Conservation (phyloP, 371 early-diverging fungal species). For the Mucor mucedo region DNA sequence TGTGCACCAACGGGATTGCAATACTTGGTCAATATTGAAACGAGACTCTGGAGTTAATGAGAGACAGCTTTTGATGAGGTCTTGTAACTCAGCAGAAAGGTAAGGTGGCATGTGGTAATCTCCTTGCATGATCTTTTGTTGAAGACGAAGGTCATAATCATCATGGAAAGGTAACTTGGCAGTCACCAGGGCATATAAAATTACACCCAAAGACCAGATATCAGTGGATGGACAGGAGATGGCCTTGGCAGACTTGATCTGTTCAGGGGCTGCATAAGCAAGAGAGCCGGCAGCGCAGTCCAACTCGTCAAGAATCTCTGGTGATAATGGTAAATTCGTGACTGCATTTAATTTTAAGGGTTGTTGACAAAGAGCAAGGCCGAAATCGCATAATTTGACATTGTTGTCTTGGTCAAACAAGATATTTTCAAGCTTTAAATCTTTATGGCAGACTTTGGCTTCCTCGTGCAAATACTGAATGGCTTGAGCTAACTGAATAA, state of each 20-base stretch:
- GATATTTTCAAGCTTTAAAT: slow-evolving; percentile 92
- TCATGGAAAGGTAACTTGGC: slow-evolving; percentile 77
- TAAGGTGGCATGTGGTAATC: slow-evolving; percentile 45
- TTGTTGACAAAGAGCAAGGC: slow-evolving; percentile 65
- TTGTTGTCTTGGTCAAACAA: slow-evolving; percentile 51
- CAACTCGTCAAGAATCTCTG: slow-evolving; percentile 15
- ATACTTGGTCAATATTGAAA: slow-evolving; percentile 23
- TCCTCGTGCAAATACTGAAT: slow-evolving; percentile 80
- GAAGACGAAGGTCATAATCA: slow-evolving; percentile 72
- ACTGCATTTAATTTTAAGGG: slow-evolving; percentile 13
- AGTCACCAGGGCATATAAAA: slow-evolving; percentile 72
- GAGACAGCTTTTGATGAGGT: slow-evolving; percentile 28
- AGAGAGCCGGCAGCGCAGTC: slow-evolving; percentile 65
- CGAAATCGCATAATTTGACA: slow-evolving; percentile 89
- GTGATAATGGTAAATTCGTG: slow-evolving; percentile 22
- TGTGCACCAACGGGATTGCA: slow-evolving; percentile 30
- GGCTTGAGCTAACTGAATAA: slow-evolving; percentile 74
- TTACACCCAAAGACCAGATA: slow-evolving; percentile 83
- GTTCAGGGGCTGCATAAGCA: slow-evolving; percentile 80
- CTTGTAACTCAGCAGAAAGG: slow-evolving; percentile 18
- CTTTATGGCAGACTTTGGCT: slow-evolving; percentile 78
- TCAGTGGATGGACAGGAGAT: slow-evolving; percentile 62
- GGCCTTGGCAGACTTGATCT: slow-evolving; percentile 48
- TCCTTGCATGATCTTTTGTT: slow-evolving; percentile 61
- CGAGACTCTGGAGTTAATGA: slow-evolving; percentile 21